Percentiles rank a stretch among this genome's conserved stretches.
Conservation (phyloP, 371 early-diverging fungal species). For the Lichtheimia ornata region DNA sequence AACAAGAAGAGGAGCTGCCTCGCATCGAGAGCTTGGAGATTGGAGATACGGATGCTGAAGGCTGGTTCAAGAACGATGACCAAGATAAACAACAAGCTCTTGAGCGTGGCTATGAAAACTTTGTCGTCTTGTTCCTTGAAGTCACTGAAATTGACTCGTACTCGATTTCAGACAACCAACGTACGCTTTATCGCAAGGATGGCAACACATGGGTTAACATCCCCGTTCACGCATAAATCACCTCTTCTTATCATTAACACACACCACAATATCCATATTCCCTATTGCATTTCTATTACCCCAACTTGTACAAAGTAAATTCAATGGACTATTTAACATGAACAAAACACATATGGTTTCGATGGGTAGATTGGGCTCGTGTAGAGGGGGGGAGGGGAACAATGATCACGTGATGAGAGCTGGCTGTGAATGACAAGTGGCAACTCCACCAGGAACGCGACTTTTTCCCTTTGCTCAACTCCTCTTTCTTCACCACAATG, state of each 20-base stretch:
- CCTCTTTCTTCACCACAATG: no score
- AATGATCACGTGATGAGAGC: no score
- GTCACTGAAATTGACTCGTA: constrained; percentile 32
- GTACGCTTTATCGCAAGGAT: constrained; percentile 18
- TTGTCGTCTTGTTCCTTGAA: constrained; percentile 29
- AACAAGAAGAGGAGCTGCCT: constrained; percentile 6
- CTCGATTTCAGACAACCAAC: constrained; percentile 5
- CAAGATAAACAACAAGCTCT: constrained; percentile 20
- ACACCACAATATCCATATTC: neutral
- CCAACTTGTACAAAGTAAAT: no score
- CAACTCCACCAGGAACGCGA: no score
- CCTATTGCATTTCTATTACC: neutral
- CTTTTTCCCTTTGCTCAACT: no score
- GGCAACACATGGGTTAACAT: constrained; percentile 9
- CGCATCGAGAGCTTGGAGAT: constrained; percentile 17
- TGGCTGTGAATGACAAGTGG: no score
- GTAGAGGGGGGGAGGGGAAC: no score
- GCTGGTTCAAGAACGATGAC: constrained; percentile 22
- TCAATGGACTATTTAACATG: no score
- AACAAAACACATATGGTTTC: no score
- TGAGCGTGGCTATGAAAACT: constrained; percentile 31
- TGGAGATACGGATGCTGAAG: constrained; percentile 16
- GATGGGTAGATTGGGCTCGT: no score
- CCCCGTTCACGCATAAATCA: neutral
- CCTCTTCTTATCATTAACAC: neutral